These are phyloP conservation scores for Cladosporium cucumerinum DNA, from an alignment of 2,329 filamentous ascomycete genomes.

Conservation along the genomic window DNA sequence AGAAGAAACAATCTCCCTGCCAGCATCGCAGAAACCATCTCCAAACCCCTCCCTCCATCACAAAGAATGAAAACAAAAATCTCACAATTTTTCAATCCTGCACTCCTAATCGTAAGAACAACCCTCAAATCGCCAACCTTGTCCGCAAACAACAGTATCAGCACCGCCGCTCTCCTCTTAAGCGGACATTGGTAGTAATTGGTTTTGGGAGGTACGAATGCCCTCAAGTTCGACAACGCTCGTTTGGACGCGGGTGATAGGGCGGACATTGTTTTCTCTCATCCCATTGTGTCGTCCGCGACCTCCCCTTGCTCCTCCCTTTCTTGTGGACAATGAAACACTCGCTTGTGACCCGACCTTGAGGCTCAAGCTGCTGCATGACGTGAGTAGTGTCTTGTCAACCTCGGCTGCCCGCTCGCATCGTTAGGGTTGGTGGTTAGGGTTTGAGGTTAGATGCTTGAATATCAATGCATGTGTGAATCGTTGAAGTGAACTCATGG, in stretches of 20 bases:
- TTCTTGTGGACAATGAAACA: neutral
- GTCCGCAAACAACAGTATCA: slow-evolving; percentile 86
- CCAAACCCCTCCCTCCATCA: accelerated
- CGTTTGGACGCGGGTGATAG: slow-evolving; percentile 36
- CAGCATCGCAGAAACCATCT: neutral
- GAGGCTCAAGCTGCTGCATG: neutral
- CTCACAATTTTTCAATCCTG: slow-evolving; percentile 56
- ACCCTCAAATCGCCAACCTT: slow-evolving; percentile 70
- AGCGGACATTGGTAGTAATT: slow-evolving; percentile 56
- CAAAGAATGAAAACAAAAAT: neutral
- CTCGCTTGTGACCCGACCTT: neutral
- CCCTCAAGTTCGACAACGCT: slow-evolving; percentile 55
- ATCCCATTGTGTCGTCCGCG: slow-evolving; percentile 17
- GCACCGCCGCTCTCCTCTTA: slow-evolving; percentile 73
- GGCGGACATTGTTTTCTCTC: slow-evolving; percentile 26
- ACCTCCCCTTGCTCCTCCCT: neutral
- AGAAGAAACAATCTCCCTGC: neutral
- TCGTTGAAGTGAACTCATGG: neutral
- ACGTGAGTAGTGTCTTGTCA: neutral
- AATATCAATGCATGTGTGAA: neutral
- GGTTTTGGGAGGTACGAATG: slow-evolving; percentile 56
- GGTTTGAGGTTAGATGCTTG: neutral
- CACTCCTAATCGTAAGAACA: slow-evolving; percentile 60
- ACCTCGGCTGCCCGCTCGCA: neutral
- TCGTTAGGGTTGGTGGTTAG: neutral